Evolutionary conservation across 108 stramenopile genomes (phyloP).

Genomic region (Cyclotella atomus): DNA sequence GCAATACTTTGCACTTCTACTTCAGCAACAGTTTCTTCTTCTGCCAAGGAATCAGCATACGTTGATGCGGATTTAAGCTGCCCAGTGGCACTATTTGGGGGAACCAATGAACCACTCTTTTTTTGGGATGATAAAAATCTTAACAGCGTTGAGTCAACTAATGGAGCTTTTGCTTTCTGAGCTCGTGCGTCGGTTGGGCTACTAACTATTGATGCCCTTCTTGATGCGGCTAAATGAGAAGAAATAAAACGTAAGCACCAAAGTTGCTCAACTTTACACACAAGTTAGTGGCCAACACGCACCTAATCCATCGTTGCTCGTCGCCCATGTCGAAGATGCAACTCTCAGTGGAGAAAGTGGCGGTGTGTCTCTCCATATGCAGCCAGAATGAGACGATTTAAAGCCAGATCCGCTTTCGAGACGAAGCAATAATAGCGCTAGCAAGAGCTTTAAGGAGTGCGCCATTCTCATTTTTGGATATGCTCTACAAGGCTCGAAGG

Average conservation of each 20-base stretch:
- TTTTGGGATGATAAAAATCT: slow-evolving; percentile 72
- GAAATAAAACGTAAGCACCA: no score
- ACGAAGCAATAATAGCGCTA: neutral
- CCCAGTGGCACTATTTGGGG: neutral
- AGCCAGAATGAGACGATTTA: neutral
- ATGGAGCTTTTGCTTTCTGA: slow-evolving; percentile 53
- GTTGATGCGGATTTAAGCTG: neutral
- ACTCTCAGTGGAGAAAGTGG: slow-evolving; percentile 37
- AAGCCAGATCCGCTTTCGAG: slow-evolving; percentile 11
- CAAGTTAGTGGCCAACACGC: no score
- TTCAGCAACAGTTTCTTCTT: neutral
- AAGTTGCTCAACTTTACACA: no score
- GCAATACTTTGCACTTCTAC: no score
- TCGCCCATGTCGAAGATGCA: slow-evolving; percentile 33
- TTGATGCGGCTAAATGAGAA: slow-evolving; percentile 16
- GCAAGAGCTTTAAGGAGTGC: neutral
- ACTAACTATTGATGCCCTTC: neutral
- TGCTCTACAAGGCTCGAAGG: no score
- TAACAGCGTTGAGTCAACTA: slow-evolving; percentile 74
- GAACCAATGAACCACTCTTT: slow-evolving; percentile 1
- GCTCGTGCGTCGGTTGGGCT: neutral
- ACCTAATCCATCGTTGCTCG: slow-evolving; percentile 35
- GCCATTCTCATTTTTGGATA: slow-evolving; percentile 8
- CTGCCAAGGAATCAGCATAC: neutral
- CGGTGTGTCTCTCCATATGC: slow-evolving; percentile 3